Evolutionary conservation across 2,329 filamentous ascomycete genomes (phyloP), one percentile per base, ranked within the genome.

Genomic region (Nannizziopsis arthrosporioides): DNA sequence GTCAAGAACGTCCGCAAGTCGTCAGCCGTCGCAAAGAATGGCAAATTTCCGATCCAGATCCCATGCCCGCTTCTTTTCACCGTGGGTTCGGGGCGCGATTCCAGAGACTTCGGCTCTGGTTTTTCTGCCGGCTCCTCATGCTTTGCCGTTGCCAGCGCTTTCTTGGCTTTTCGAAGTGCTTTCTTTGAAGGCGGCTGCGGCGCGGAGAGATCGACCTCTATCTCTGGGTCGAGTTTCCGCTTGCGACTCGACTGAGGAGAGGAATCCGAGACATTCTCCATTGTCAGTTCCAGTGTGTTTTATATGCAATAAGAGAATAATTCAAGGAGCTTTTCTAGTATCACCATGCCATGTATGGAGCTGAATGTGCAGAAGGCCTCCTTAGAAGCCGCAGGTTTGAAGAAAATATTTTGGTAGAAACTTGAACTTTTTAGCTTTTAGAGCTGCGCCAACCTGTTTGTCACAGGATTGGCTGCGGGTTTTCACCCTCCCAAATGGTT

Each of bases 131-230:
- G 56, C 19, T 56, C 34, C 42, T 57, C 52, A 10, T 55, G 43
- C 38, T 46, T 42, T 44, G 56, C 52, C 6, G 56, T 51, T 9
- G 52, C 47, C 10, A 52, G 51, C 50, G 61, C 61, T 70, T 94
- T 95, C 67, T 95, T 96, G 50, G 93, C 78, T 53, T 82, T 82
- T 63, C 92, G 87, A 57, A 88, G 79, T 53, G 86, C 88, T 63
- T 92, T 93, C 68, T 96, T 98, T 31, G 92, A 96, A 1, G 87
- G 86, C 15, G 92, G 92, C 62, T 96, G 89, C 19, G 92, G 92
- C n/a, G 85, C 81, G 54, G 73, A 75, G 53, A 98, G 70, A 64
- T 98, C 86, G 62, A 98, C 88, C 65, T 94, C 87, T 60, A 98
- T 83, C 59, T 89, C 84, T 18, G 63, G 52, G 34, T 60, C 63